These are phyloP conservation scores for Boehmeria nivea DNA, from an alignment of 306 rosid species.

Conservation along the genomic window DNA sequence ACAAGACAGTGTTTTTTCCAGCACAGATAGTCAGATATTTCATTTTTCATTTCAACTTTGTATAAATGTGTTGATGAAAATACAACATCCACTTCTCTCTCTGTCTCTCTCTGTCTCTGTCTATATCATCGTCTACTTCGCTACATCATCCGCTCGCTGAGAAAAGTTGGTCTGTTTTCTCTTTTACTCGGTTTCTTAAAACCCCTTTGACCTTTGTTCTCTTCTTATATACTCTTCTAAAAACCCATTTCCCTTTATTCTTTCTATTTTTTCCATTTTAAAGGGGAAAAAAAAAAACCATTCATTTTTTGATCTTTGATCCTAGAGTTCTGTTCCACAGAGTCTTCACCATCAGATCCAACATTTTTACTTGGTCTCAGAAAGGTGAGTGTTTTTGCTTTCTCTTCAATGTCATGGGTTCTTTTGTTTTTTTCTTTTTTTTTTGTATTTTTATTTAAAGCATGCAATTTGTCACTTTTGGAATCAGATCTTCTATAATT, in stretches of 20 bases:
- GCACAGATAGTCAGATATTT: too few relatives aligned
- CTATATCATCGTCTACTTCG: constrained; percentile 22
- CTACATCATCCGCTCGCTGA: constrained; percentile 15
- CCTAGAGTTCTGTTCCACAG: constrained; percentile 21
- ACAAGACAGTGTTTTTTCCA: constrained; percentile 28
- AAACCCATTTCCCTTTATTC: neutral
- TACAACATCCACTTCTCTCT: constrained; percentile 3
- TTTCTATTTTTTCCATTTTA: constrained; percentile 2
- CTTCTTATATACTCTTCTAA: too few relatives aligned
- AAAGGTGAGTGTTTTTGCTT: constrained; percentile 34
- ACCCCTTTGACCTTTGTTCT: constrained; percentile 3
- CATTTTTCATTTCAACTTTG: too few relatives aligned
- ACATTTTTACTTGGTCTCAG: constrained; percentile 25
- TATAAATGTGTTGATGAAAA: neutral
- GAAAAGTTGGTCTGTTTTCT: constrained; percentile 16
- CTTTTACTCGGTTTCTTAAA: neutral
- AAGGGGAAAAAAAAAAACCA: neutral
- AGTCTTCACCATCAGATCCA: constrained; percentile 38
- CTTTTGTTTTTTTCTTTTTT: neutral
- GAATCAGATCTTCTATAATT: constrained; percentile 16
- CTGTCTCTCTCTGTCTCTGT: neutral
- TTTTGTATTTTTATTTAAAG: constrained; percentile 10
- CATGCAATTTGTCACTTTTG: too few relatives aligned
- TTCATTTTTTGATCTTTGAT: constrained; percentile 4
- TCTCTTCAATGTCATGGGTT: neutral